These are phyloP conservation scores for Phanerochaete sordida DNA, from an alignment of 768 basidiomycete genomes.

Conservation along the genomic window DNA sequence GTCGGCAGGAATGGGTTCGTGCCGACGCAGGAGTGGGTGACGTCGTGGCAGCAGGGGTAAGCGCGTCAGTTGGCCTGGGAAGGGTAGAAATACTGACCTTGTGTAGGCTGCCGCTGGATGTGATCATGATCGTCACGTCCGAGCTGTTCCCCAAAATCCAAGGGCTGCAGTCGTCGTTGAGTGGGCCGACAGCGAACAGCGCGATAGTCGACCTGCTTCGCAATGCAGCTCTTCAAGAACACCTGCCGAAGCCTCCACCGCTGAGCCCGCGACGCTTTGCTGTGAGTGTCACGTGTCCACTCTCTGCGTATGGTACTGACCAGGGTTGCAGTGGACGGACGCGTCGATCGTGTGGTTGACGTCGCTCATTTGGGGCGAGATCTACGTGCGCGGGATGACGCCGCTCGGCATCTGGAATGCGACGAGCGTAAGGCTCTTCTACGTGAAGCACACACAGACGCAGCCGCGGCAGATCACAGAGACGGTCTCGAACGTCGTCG, in stretches of 20 bases:
- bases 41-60: slow-evolving; percentile 96
- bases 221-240: slow-evolving; percentile 61
- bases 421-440: slow-evolving; percentile 85
- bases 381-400: slow-evolving; percentile 87
- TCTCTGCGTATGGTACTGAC: neutral
- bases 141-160: slow-evolving; percentile 86
- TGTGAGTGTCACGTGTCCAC: slow-evolving; percentile 44
- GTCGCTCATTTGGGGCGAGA: slow-evolving; percentile 92
- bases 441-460: slow-evolving; percentile 79
- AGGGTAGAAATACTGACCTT: neutral
- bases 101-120: slow-evolving; percentile 79
- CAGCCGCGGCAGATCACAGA: slow-evolving; percentile 73
- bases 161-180: slow-evolving; percentile 66
- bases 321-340: slow-evolving; percentile 76
- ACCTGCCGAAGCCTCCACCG: slow-evolving; percentile 69
- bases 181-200: slow-evolving; percentile 58
- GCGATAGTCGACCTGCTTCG: slow-evolving; percentile 75
- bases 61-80: slow-evolving; percentile 17
- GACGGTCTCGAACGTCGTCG: slow-evolving; percentile 77
- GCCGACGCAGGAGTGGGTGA: slow-evolving; percentile 96
- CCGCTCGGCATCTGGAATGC: slow-evolving; percentile 88
- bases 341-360: slow-evolving; percentile 91
- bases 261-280: slow-evolving; percentile 71
- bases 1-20: slow-evolving; percentile 90
- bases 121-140: slow-evolving; percentile 82